Percentiles rank a stretch among this genome's conserved stretches.
These are phyloP conservation scores for Cyberlindnera mycetangii DNA, from an alignment of 805 yeast genomes.

Conservation along the genomic window DNA sequence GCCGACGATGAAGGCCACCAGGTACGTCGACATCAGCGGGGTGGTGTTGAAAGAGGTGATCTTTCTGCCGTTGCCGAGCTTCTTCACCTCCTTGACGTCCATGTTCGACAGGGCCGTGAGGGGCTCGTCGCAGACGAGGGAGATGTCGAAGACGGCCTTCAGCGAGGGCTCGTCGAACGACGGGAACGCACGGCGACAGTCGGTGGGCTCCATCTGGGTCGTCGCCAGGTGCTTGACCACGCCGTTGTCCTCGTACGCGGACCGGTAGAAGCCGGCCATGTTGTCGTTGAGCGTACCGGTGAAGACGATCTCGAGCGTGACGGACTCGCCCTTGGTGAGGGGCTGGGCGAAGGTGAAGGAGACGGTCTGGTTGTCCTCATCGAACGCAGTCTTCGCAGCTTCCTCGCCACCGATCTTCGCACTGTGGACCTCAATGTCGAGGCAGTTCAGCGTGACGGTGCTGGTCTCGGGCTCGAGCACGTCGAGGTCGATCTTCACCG, in stretches of 20 bases:
- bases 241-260: slow-evolving; percentile 58
- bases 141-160: slow-evolving; percentile 68
- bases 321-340: slow-evolving; percentile 36
- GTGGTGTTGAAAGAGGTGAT: slow-evolving; percentile 67
- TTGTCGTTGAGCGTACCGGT: slow-evolving; percentile 67
- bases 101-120: slow-evolving; percentile 66
- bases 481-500: slow-evolving; percentile 49
- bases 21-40: slow-evolving; percentile 80
- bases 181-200: slow-evolving; percentile 85
- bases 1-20: slow-evolving; percentile 81
- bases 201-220: slow-evolving; percentile 85
- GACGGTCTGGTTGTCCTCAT: slow-evolving; percentile 60
- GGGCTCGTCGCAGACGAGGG: slow-evolving; percentile 52
- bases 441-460: slow-evolving; percentile 52
- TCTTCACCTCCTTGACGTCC: slow-evolving; percentile 54
- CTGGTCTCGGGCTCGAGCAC: slow-evolving; percentile 46
- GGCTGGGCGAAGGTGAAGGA: slow-evolving; percentile 53
- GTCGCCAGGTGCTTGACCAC: slow-evolving; percentile 71
- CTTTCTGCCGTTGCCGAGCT: slow-evolving; percentile 43
- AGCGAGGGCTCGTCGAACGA: slow-evolving; percentile 82
- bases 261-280: slow-evolving; percentile 82
- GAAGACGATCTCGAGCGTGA: slow-evolving; percentile 48
- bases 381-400: slow-evolving; percentile 37
- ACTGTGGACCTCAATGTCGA: slow-evolving; percentile 60
- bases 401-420: slow-evolving; percentile 37